These are phyloP conservation scores for Ceriops tagal DNA, from an alignment of 345 rosid genomes.

Conservation along the genomic window DNA sequence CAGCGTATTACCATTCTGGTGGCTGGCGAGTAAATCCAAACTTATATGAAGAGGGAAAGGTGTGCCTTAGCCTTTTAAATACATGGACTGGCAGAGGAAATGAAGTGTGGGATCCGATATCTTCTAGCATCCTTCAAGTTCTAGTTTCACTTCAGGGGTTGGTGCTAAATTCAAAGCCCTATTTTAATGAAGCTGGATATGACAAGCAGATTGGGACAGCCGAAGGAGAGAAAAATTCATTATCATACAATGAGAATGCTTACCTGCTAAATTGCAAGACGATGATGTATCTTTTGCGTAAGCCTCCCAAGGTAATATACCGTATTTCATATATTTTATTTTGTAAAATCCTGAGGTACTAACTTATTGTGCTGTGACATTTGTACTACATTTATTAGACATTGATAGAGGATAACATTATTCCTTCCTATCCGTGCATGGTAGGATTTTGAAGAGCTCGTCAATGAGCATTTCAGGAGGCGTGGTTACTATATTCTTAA, in stretches of 20 bases:
- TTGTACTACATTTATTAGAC: background rate
- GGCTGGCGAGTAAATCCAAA: slow-evolving; percentile 98
- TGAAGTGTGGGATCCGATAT: slow-evolving; percentile 91
- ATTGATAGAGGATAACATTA: background rate
- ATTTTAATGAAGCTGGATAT: slow-evolving; percentile 98
- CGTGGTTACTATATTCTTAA: slow-evolving; percentile 85
- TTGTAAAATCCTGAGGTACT: too few relatives aligned
- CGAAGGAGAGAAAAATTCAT: slow-evolving; percentile 94
- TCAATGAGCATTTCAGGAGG: slow-evolving; percentile 72
- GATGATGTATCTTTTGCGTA: slow-evolving; percentile 89
- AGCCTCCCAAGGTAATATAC: slow-evolving; percentile 69
- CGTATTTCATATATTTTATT: background rate
- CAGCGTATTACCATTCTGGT: slow-evolving; percentile 94
- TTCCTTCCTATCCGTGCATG: background rate
- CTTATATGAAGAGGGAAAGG: slow-evolving; percentile 92
- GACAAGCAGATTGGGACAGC: slow-evolving; percentile 92
- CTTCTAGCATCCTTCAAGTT: slow-evolving; percentile 98
- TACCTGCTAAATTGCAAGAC: slow-evolving; percentile 92
- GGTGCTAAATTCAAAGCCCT: slow-evolving; percentile 92
- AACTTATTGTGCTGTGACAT: background rate
- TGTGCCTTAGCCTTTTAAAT: slow-evolving; percentile 96
- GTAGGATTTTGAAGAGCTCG: slow-evolving; percentile 79
- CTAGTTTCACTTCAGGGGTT: slow-evolving; percentile 96
- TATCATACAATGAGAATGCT: slow-evolving; percentile 87
- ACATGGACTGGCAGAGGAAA: slow-evolving; percentile 98